A percentile compares a stretch with the other conserved stretches of the same genome.
These are phyloP conservation scores for Zanthoxylum bungeanum DNA, from an alignment of 345 rosid genomes.

Conservation along the genomic window DNA sequence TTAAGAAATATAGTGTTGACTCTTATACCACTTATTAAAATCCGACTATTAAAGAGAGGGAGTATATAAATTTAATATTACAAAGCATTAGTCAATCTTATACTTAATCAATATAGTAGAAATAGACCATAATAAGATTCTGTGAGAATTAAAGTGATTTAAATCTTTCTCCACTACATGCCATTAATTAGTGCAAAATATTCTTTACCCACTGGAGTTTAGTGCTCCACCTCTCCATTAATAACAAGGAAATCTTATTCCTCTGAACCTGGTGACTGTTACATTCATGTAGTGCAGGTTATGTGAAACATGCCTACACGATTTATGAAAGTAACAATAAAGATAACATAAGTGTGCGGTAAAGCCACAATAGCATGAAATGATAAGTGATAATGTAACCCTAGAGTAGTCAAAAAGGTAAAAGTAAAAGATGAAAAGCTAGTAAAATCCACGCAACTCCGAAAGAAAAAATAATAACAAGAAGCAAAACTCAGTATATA, in stretches of 20 bases:
- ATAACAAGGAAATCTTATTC: neutral
- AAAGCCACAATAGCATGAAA: neutral
- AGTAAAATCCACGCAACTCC: constrained; percentile 36
- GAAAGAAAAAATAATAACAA: constrained; percentile 2
- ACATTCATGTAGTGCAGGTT: neutral
- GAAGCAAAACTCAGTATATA: neutral
- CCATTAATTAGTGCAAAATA: neutral
- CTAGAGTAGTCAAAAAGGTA: neutral
- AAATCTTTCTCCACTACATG: neutral
- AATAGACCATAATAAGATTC: no score
- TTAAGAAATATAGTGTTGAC: no score
- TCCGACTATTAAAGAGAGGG: no score
- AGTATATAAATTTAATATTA: no score
- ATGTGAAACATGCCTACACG: neutral
- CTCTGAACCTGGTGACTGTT: constrained; percentile 3
- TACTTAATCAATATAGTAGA: no score
- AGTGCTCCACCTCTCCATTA: neutral
- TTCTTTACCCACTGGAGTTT: neutral
- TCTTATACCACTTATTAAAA: no score
- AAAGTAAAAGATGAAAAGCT: no score
- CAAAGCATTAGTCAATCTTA: no score
- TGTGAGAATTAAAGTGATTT: neutral
- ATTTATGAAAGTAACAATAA: neutral
- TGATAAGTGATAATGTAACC: neutral
- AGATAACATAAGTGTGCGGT: neutral